These are phyloP conservation scores for Daedalea quercina DNA, from an alignment of 768 basidiomycete species.

Conservation along the genomic window DNA sequence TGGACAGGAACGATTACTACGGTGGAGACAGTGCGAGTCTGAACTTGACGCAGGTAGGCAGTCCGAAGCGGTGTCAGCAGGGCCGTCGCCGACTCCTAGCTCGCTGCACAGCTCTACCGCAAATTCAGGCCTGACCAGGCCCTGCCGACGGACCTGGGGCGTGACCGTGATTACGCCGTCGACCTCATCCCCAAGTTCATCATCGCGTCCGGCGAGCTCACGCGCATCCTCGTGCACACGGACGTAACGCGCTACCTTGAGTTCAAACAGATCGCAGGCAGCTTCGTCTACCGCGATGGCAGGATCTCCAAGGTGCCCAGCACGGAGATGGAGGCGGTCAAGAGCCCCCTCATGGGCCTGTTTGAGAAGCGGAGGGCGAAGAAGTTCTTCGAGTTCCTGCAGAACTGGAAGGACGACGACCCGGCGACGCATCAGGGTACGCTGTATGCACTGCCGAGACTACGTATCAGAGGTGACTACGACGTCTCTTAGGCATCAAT, in stretches of 20 bases:
- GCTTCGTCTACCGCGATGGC: conserved; percentile 95
- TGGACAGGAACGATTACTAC: conserved; percentile 98
- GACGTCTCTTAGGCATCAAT: conserved; percentile 56
- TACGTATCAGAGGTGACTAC: neutral
- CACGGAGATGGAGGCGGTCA: conserved; percentile 96
- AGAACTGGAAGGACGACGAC: conserved; percentile 92
- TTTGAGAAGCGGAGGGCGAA: conserved; percentile 98
- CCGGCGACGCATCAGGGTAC: conserved; percentile 93
- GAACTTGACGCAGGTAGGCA: conserved; percentile 88
- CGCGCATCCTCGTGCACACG: conserved; percentile 96
- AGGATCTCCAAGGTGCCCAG: conserved; percentile 96
- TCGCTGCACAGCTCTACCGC: conserved; percentile 71
- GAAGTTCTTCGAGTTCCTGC: conserved; percentile 97
- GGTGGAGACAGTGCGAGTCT: conserved; percentile 96
- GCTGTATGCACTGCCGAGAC: conserved; percentile 9
- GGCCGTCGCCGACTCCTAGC: conserved; percentile 7
- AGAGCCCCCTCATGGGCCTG: conserved; percentile 94
- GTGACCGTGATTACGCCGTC: conserved; percentile 96
- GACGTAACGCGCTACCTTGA: conserved; percentile 98
- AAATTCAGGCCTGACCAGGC: conserved; percentile 81
- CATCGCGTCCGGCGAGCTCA: conserved; percentile 95
- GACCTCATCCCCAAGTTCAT: conserved; percentile 99
- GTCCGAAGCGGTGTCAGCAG: conserved; percentile 8
- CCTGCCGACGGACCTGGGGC: conserved; percentile 80
- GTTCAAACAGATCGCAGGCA: conserved; percentile 99